These are phyloP conservation scores for Harringtonia aguacate DNA, from an alignment of 2,329 filamentous ascomycete genomes.

Conservation along the genomic window DNA sequence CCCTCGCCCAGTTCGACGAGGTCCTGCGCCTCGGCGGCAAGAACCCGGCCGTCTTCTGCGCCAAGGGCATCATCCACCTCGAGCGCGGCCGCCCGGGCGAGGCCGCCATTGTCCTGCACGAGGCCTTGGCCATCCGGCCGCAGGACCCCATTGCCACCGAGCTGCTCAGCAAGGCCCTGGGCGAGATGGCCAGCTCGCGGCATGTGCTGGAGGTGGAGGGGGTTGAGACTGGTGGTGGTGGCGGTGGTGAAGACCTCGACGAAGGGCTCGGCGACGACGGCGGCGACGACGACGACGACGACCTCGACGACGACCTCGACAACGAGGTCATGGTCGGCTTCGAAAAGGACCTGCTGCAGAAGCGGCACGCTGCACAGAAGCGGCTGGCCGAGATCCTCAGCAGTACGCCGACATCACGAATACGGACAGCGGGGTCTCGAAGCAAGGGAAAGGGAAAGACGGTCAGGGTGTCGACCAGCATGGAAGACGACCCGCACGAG, in stretches of 20 bases:
- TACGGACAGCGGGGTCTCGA: constrained; percentile 14
- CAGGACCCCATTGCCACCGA: constrained; percentile 78
- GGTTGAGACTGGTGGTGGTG: too few relatives aligned
- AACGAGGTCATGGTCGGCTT: constrained; percentile 35
- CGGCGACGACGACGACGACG: not conserved
- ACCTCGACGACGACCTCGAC: constrained; percentile 1
- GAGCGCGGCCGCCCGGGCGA: constrained; percentile 66
- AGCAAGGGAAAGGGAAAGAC: constrained; percentile 36
- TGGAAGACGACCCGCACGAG: not conserved
- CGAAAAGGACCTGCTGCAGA: constrained; percentile 39
- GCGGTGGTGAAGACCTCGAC: not conserved
- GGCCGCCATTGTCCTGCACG: constrained; percentile 72
- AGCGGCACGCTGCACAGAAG: constrained; percentile 31
- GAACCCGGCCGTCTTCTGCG: constrained; percentile 65
- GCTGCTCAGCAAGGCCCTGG: constrained; percentile 60
- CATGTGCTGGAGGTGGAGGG: constrained; percentile 16
- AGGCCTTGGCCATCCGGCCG: constrained; percentile 67
- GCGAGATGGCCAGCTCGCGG: constrained; percentile 40
- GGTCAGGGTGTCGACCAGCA: constrained; percentile 14
- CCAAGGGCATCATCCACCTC: constrained; percentile 75
- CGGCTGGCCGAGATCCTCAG: constrained; percentile 17
- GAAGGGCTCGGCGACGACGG: not conserved
- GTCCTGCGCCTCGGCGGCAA: constrained; percentile 76
- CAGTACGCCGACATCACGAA: constrained; percentile 5
- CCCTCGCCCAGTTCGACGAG: constrained; percentile 74